phyloP scores from a whole-genome alignment of 2,329 filamentous ascomycete species.

The Stagonosporopsis tanaceti region DNA sequence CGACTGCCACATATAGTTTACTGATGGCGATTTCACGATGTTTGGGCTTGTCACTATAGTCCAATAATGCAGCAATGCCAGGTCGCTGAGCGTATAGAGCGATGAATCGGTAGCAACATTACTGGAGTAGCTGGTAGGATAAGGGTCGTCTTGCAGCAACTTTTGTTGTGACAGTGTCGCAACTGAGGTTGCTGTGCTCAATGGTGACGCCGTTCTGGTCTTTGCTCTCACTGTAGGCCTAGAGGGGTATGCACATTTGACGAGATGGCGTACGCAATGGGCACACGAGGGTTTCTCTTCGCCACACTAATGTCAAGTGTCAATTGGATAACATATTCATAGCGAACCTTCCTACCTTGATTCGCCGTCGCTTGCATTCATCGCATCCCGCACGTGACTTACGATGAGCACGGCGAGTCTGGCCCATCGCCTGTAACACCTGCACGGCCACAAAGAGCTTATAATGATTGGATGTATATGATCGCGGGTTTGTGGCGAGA shows the following conservation, averaged over 20 bases:
- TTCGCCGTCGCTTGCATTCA: slow-evolving; percentile 32
- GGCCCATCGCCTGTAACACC: slow-evolving; percentile 6
- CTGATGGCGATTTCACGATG: slow-evolving; percentile 20
- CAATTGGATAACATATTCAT: not conserved
- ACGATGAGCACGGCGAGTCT: slow-evolving; percentile 25
- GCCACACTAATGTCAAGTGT: slow-evolving; percentile 13
- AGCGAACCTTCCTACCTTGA: slow-evolving; percentile 22
- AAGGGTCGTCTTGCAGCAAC: not conserved
- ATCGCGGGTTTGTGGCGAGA: not conserved
- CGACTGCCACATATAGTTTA: slow-evolving; percentile 25
- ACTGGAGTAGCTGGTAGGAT: slow-evolving; percentile 2
- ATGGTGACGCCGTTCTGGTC: not conserved
- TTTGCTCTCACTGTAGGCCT: not conserved
- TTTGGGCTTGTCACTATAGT: slow-evolving; percentile 22
- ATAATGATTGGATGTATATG: not conserved
- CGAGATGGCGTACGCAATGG: slow-evolving; percentile 20
- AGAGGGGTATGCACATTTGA: slow-evolving; percentile 15
- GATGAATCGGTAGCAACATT: slow-evolving; percentile 2
- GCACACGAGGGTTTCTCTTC: slow-evolving; percentile 23
- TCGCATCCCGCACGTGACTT: slow-evolving; percentile 29
- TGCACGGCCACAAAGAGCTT: not conserved
- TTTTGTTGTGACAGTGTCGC: not conserved
- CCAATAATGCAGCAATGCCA: slow-evolving; percentile 30
- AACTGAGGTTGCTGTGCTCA: not conserved
- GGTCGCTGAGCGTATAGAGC: slow-evolving; percentile 22